Conservation (phyloP, 1,284 basidiomycete genomes). For the Ustilago shanxiensis region DNA sequence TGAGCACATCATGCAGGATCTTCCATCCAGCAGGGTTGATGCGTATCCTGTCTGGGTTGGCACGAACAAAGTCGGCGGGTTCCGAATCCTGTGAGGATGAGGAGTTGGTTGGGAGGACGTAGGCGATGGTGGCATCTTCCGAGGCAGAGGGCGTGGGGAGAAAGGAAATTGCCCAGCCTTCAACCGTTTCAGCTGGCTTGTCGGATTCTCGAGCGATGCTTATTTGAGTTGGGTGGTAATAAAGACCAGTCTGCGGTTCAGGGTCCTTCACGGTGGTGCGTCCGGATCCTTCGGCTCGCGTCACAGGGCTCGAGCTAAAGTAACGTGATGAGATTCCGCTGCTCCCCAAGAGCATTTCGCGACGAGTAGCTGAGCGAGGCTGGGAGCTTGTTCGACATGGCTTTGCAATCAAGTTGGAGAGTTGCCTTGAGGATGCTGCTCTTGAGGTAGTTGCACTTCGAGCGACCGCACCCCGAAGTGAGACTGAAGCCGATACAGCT, state of each 20-base stretch:
- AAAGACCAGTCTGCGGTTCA: slow-evolving; percentile 53
- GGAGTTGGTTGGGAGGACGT: slow-evolving; percentile 30
- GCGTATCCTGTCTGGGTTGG: slow-evolving; percentile 52
- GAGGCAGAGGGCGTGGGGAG: slow-evolving; percentile 29
- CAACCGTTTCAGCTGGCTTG: slow-evolving; percentile 15
- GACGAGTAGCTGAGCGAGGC: not conserved
- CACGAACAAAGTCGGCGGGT: slow-evolving; percentile 46
- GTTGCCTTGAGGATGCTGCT: not conserved
- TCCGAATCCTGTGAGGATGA: slow-evolving; percentile 27
- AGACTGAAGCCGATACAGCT: not conserved
- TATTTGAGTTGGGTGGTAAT: slow-evolving; percentile 56
- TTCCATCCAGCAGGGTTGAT: slow-evolving; percentile 58
- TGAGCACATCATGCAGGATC: slow-evolving; percentile 60
- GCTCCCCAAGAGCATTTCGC: not conserved
- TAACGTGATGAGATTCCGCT: slow-evolving; percentile 1
- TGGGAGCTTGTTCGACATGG: not conserved
- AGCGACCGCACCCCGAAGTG: not conserved
- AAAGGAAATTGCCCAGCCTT: slow-evolving; percentile 56
- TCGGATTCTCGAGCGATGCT: slow-evolving; percentile 25
- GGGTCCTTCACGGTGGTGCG: slow-evolving; percentile 43
- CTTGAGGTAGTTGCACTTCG: not conserved
- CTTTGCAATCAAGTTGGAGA: not conserved
- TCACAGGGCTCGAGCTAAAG: slow-evolving; percentile 1
- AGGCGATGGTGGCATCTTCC: slow-evolving; percentile 41
- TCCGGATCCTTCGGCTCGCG: slow-evolving; percentile 7